A percentile compares a stretch with the other conserved stretches of the same genome.
Conservation (phyloP, 1,284 basidiomycete species). For the Sporisorium reilianum region DNA sequence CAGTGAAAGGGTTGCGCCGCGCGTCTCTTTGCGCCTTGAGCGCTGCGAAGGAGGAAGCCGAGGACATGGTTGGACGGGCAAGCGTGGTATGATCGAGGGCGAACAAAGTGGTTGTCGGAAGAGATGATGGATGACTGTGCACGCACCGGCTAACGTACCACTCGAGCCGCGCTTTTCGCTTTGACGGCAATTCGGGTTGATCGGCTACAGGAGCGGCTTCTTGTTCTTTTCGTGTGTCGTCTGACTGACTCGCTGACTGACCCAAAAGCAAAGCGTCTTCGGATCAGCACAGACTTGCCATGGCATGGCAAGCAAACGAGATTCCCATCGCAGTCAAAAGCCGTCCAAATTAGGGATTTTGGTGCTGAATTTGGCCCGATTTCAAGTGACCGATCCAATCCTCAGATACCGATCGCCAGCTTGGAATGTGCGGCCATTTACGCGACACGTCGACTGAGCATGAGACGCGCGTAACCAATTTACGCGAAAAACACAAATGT, state of each 20-base stretch:
- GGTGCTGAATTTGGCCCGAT: too few species aligned
- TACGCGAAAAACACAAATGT: slow-evolving; percentile 28
- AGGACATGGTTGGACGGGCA: slow-evolving; percentile 19
- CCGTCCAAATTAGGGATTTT: too few species aligned
- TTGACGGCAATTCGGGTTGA: neutral
- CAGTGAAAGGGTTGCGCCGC: slow-evolving; percentile 25
- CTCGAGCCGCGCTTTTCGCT: too few species aligned
- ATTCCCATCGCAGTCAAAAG: too few species aligned
- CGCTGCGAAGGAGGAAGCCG: slow-evolving; percentile 39
- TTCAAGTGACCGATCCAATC: neutral
- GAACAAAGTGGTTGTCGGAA: too few species aligned
- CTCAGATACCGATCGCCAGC: neutral
- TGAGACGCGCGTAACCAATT: slow-evolving; percentile 17
- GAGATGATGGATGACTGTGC: too few species aligned
- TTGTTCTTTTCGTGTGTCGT: neutral
- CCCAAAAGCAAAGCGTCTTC: too few species aligned
- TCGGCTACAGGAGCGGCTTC: neutral
- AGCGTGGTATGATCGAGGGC: too few species aligned
- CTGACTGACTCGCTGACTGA: neutral
- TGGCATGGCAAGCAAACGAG: too few species aligned
- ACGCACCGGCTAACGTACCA: too few species aligned
- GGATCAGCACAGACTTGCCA: slow-evolving; percentile 1
- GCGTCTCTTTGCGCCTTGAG: slow-evolving; percentile 47
- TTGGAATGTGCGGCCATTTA: slow-evolving; percentile 13
- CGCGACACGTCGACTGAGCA: slow-evolving; percentile 26